phyloP scores from a whole-genome alignment of 352 stramenopile genomes.

The Phytophthora europaea region DNA sequence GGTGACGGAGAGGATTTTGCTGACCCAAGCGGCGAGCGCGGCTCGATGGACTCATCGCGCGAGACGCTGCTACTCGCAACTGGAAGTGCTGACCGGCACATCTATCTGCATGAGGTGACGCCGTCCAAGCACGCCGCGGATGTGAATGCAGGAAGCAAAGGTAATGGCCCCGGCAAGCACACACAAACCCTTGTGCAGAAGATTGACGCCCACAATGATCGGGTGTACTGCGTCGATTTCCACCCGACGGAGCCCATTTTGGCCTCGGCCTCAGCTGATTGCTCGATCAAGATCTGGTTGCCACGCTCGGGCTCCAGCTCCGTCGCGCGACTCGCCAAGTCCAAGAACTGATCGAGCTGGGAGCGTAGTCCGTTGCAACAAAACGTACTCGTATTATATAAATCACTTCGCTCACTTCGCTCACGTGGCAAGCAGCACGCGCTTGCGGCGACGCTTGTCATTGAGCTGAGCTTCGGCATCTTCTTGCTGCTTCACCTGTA shows the following conservation, averaged over 20 bases:
- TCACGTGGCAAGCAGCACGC: constrained; percentile 61
- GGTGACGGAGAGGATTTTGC: constrained; percentile 80
- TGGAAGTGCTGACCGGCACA: constrained; percentile 88
- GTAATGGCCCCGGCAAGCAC: constrained; percentile 41
- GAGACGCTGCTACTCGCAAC: constrained; percentile 87
- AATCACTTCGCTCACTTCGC: constrained; percentile 20
- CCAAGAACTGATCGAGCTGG: constrained; percentile 54
- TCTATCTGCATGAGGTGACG: constrained; percentile 90
- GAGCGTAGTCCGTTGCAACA: neutral
- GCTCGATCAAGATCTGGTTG: constrained; percentile 90
- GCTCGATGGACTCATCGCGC: constrained; percentile 51
- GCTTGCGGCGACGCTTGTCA: constrained; percentile 80
- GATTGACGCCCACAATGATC: constrained; percentile 88
- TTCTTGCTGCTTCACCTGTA: constrained; percentile 92
- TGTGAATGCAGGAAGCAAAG: constrained; percentile 24
- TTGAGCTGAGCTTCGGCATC: constrained; percentile 82
- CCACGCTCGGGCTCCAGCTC: constrained; percentile 58
- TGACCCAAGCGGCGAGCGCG: constrained; percentile 51
- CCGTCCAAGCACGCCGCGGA: constrained; percentile 57
- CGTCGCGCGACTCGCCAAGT: constrained; percentile 61
- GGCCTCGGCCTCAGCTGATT: constrained; percentile 86
- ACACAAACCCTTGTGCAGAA: constrained; percentile 79
- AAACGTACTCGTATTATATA: constrained; percentile 28
- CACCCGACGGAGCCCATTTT: constrained; percentile 88
- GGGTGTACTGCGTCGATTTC: constrained; percentile 93